Evolutionary conservation across 2,329 filamentous ascomycete genomes (phyloP).

Genomic region (Capronia epimyces): DNA sequence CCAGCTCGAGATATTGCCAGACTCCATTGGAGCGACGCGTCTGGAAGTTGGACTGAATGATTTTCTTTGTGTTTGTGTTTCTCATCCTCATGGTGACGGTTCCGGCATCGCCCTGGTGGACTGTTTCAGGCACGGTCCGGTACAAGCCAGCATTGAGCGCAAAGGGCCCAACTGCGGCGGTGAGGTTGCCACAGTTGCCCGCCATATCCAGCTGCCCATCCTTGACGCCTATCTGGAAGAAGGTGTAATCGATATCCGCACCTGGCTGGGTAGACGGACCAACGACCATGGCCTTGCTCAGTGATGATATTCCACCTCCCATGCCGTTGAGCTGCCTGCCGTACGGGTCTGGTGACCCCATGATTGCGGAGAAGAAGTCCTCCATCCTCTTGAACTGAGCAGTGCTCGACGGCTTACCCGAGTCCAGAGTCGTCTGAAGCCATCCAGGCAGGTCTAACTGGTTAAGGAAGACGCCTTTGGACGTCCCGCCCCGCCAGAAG

Average conservation of each 20-base stretch:
- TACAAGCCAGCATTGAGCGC: slow-evolving; percentile 34
- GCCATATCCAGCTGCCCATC: slow-evolving; percentile 58
- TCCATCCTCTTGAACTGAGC: slow-evolving; percentile 12
- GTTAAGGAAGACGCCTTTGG: slow-evolving; percentile 59
- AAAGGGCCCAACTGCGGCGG: slow-evolving; percentile 60
- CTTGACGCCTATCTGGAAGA: slow-evolving; percentile 62
- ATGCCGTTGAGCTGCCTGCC: slow-evolving; percentile 68
- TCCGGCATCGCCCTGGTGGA: neutral
- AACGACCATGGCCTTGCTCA: slow-evolving; percentile 59
- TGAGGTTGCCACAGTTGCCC: slow-evolving; percentile 74
- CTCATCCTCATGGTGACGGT: slow-evolving; percentile 53
- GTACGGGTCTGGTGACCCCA: slow-evolving; percentile 28
- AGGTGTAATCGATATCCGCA: slow-evolving; percentile 64
- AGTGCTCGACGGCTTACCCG: neutral
- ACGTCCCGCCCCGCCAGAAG: slow-evolving; percentile 66
- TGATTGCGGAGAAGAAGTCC: slow-evolving; percentile 15
- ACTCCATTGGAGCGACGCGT: slow-evolving; percentile 31
- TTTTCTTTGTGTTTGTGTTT: slow-evolving; percentile 67
- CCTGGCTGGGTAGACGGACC: slow-evolving; percentile 45
- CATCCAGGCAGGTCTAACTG: neutral
- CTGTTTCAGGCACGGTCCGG: neutral
- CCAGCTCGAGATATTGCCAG: slow-evolving; percentile 35
- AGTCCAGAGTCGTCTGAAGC: slow-evolving; percentile 41
- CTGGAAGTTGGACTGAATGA: slow-evolving; percentile 55
- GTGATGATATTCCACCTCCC: slow-evolving; percentile 62